phyloP scores from a whole-genome alignment of 2,329 filamentous ascomycete genomes.

The Onygenales sp. region DNA sequence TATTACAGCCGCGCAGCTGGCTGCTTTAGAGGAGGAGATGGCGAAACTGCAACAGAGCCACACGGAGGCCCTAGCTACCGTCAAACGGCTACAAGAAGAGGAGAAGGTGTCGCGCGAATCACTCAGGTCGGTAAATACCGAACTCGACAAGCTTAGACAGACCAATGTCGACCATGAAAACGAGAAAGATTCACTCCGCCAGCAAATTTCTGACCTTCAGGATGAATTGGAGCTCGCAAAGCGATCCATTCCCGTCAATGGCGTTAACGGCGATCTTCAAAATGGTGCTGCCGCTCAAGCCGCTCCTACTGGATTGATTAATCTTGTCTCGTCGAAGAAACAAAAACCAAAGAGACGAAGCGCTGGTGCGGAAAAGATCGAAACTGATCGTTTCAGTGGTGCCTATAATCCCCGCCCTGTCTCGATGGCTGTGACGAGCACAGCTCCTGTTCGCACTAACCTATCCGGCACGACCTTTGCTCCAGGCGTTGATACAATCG shows the following conservation, averaged over 20 bases:
- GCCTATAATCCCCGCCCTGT: constrained; percentile 91
- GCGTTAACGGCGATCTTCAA: constrained; percentile 48
- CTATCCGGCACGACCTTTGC: constrained; percentile 68
- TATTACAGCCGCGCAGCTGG: constrained; percentile 81
- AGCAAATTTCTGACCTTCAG: constrained; percentile 81
- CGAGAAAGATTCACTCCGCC: constrained; percentile 75
- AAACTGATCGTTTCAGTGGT: constrained; percentile 80
- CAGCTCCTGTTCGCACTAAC: constrained; percentile 48
- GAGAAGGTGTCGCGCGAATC: constrained; percentile 78
- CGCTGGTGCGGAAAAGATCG: constrained; percentile 74
- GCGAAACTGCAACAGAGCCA: constrained; percentile 79
- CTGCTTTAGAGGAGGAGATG: constrained; percentile 93
- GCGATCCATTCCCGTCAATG: constrained; percentile 63
- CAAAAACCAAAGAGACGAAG: constrained; percentile 74
- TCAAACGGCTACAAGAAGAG: constrained; percentile 91
- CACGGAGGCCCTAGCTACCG: constrained; percentile 80
- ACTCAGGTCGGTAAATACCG: constrained; percentile 65
- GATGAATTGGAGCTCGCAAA: constrained; percentile 86
- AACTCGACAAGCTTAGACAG: constrained; percentile 70
- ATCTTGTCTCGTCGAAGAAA: constrained; percentile 93
- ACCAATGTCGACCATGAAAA: constrained; percentile 67
- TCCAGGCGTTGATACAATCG: constrained; percentile 77
- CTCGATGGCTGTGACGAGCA: constrained; percentile 75
- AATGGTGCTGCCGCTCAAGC: constrained; percentile 53
- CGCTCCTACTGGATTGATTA: constrained; percentile 72